A percentile compares a stretch with the other conserved stretches of the same genome.
phyloP scores from a whole-genome alignment of 768 basidiomycete genomes.

The Myochromella boudieri region DNA sequence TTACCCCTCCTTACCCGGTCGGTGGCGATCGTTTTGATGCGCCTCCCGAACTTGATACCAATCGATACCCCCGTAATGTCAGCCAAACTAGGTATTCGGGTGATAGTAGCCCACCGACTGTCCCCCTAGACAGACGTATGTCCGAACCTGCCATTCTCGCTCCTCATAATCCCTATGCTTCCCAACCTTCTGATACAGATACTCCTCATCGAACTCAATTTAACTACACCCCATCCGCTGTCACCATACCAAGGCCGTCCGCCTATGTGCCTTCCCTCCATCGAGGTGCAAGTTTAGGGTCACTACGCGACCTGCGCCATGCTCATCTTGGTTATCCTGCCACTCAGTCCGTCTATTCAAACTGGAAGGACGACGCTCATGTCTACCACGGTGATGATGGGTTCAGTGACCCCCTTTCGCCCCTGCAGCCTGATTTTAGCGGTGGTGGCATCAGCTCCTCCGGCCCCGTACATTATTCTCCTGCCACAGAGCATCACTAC shows the following conservation, averaged over 20 bases:
- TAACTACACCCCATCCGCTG: constrained; percentile 31
- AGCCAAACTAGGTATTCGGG: constrained; percentile 33
- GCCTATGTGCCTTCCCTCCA: constrained; percentile 44
- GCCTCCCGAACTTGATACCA: constrained; percentile 32
- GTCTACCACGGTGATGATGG: constrained; percentile 31
- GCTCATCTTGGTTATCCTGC: constrained; percentile 35
- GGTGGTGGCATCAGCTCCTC: constrained; percentile 36
- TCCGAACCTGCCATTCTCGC: constrained; percentile 59
- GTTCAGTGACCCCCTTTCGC: constrained; percentile 52
- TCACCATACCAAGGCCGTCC: constrained; percentile 31
- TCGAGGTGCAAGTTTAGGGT: constrained; percentile 44
- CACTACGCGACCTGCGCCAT: constrained; percentile 42
- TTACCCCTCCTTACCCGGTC: constrained; percentile 38
- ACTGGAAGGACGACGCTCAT: constrained; percentile 38
- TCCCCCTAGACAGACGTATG: constrained; percentile 65
- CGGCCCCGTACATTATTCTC: constrained; percentile 43
- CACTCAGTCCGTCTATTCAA: constrained; percentile 24
- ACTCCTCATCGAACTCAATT: constrained; percentile 39
- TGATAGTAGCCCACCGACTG: constrained; percentile 32
- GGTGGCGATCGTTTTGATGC: constrained; percentile 39
- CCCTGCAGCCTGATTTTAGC: constrained; percentile 53
- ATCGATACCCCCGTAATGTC: constrained; percentile 38
- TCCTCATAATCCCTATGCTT: constrained; percentile 37
- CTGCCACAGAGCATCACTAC: constrained; percentile 49
- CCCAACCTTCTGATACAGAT: constrained; percentile 29